phyloP scores from a whole-genome alignment of 2,329 filamentous ascomycete genomes.

The Colletotrichum cordylinicola region DNA sequence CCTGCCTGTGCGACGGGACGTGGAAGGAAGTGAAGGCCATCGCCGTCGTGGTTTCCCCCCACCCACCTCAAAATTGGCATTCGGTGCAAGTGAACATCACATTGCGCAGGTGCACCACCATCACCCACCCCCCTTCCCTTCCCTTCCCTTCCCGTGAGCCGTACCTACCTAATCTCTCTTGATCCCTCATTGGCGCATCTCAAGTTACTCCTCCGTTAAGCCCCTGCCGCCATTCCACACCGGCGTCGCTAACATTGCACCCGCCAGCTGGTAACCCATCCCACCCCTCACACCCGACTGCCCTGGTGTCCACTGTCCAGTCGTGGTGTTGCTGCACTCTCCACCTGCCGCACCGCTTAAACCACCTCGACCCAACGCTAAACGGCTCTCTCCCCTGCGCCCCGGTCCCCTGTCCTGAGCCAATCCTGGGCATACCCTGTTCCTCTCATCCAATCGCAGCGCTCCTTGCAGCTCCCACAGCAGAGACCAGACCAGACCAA shows the following conservation, averaged over 20 bases:
- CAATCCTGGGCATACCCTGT: neutral
- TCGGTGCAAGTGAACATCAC: neutral
- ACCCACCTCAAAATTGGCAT: constrained; percentile 11
- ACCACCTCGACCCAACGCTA: neutral
- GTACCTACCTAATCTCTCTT: neutral
- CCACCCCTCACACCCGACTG: neutral
- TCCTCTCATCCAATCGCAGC: neutral
- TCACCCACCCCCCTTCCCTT: neutral
- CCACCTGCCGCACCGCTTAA: neutral
- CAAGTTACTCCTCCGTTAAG: neutral
- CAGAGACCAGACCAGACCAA: neutral
- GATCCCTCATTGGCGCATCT: neutral
- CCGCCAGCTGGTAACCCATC: neutral
- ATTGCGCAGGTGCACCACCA: neutral
- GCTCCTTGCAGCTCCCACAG: constrained; percentile 10
- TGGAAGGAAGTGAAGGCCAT: neutral
- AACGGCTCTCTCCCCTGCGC: neutral
- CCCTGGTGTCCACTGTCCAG: neutral
- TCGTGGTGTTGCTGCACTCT: neutral
- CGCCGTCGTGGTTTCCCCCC: neutral
- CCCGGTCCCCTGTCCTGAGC: neutral
- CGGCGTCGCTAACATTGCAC: neutral
- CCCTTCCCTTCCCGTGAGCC: neutral
- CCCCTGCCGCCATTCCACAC: neutral
- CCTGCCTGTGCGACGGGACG: neutral